Percentiles rank a stretch among this genome's conserved stretches.
These are phyloP conservation scores for Didymella segeticola DNA, from an alignment of 2,329 filamentous ascomycete genomes.

Conservation along the genomic window DNA sequence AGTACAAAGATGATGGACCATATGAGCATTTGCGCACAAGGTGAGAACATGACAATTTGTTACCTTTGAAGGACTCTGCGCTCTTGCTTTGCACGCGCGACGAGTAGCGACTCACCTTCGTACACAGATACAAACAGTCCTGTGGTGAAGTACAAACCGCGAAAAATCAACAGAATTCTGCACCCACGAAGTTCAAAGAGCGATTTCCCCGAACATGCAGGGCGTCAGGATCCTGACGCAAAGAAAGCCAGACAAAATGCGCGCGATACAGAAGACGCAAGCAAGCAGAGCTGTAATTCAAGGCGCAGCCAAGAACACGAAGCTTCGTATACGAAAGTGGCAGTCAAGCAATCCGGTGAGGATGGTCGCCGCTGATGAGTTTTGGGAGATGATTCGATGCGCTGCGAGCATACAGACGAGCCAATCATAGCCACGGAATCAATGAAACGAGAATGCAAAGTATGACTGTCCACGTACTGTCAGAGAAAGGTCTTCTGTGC, in stretches of 20 bases:
- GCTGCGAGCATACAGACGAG: constrained; percentile 6
- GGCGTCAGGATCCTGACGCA: constrained; percentile 9
- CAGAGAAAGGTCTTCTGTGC: not conserved
- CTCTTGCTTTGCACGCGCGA: not conserved
- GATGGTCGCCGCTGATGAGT: not conserved
- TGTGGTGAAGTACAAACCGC: constrained; percentile 13
- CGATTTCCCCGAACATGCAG: constrained; percentile 2
- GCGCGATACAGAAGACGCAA: constrained; percentile 11
- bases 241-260: constrained; percentile 6
- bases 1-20: constrained; percentile 17
- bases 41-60: not conserved
- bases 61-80: not conserved
- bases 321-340: not conserved
- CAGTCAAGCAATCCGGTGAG: constrained; percentile 4
- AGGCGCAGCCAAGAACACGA: constrained; percentile 5
- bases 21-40: constrained; percentile 18
- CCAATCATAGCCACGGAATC: constrained; percentile 8
- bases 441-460: not conserved
- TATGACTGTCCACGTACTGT: not conserved
- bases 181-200: constrained; percentile 13
- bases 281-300: constrained; percentile 11
- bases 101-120: not conserved
- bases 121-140: constrained; percentile 14
- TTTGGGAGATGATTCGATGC: constrained; percentile 5
- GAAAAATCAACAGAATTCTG: constrained; percentile 9